Evolutionary conservation across 2,329 filamentous ascomycete genomes (phyloP).

Genomic region (Apiospora sp.): DNA sequence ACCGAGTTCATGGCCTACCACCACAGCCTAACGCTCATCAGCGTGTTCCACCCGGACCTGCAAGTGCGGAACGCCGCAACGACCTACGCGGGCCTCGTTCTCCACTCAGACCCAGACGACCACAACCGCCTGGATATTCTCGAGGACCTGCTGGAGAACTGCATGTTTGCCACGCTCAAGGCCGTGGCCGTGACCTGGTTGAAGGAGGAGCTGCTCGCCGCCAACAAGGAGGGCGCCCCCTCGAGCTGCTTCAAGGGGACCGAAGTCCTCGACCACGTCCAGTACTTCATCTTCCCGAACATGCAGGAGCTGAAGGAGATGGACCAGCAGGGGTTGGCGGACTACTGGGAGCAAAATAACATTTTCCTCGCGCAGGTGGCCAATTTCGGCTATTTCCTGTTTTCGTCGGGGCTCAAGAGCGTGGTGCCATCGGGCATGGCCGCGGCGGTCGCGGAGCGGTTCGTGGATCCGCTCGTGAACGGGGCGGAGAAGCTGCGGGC

Average conservation of each 20-base stretch:
- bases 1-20: slow-evolving; percentile 66
- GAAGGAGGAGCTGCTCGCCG: slow-evolving; percentile 66
- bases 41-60: slow-evolving; percentile 64
- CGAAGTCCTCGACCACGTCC: slow-evolving; percentile 65
- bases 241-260: slow-evolving; percentile 56
- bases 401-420: slow-evolving; percentile 53
- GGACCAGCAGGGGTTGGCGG: slow-evolving; percentile 51
- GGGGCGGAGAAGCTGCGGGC: slow-evolving; percentile 48
- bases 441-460: slow-evolving; percentile 65
- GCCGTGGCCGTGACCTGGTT: slow-evolving; percentile 70
- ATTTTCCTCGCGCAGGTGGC: slow-evolving; percentile 66
- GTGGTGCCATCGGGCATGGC: slow-evolving; percentile 65
- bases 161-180: slow-evolving; percentile 68
- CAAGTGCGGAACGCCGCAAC: slow-evolving; percentile 63
- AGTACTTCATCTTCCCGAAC: slow-evolving; percentile 68
- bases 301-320: slow-evolving; percentile 55
- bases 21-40: slow-evolving; percentile 64
- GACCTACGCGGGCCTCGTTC: slow-evolving; percentile 58
- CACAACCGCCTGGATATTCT: slow-evolving; percentile 67
- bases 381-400: slow-evolving; percentile 68
- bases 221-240: slow-evolving; percentile 41
- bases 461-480: slow-evolving; percentile 60
- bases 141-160: slow-evolving; percentile 71
- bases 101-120: slow-evolving; percentile 67
- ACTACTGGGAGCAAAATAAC: slow-evolving; percentile 60